A percentile compares a stretch with the other conserved stretches of the same genome.
These are phyloP conservation scores for Flaveria sonorensis DNA, from an alignment of 129 eudicot genomes.

Conservation along the genomic window DNA sequence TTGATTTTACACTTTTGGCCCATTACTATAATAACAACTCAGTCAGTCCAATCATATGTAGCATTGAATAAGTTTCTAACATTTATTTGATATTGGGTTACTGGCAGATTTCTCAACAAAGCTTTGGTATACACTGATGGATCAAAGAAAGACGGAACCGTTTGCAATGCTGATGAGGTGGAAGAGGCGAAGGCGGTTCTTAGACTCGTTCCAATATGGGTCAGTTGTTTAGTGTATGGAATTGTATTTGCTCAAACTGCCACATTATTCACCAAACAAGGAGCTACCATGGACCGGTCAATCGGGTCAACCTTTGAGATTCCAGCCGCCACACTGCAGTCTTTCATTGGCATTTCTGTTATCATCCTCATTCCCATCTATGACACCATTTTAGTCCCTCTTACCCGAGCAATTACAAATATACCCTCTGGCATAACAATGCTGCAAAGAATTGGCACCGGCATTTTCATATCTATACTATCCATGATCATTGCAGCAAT, in stretches of 20 bases:
- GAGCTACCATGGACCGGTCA: constrained; percentile 69
- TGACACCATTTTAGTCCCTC: constrained; percentile 60
- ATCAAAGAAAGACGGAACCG: constrained; percentile 28
- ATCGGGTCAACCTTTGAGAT: constrained; percentile 45
- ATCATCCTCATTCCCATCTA: constrained; percentile 61
- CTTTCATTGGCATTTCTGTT: constrained; percentile 43
- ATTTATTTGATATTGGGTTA: background rate
- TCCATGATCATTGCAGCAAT: constrained; percentile 59
- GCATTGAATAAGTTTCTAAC: constrained; percentile 4
- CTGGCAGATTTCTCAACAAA: constrained; percentile 54
- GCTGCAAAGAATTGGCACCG: constrained; percentile 76
- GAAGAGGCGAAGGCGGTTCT: constrained; percentile 58
- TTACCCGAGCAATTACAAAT: constrained; percentile 44
- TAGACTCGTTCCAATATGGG: constrained; percentile 63
- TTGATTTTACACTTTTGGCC: background rate
- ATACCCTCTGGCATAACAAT: constrained; percentile 58
- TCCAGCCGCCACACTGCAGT: constrained; percentile 75
- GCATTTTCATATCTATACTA: constrained; percentile 50
- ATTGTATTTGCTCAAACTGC: constrained; percentile 55
- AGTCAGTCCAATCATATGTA: background rate
- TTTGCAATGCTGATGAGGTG: constrained; percentile 39
- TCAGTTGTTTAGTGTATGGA: constrained; percentile 49
- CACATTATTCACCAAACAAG: constrained; percentile 80
- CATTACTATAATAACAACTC: background rate
- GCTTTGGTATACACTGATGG: constrained; percentile 41